Base-by-base conservation (phyloP, 805 yeast genomes). In the Kodamaea kaohsiungensis region DNA sequence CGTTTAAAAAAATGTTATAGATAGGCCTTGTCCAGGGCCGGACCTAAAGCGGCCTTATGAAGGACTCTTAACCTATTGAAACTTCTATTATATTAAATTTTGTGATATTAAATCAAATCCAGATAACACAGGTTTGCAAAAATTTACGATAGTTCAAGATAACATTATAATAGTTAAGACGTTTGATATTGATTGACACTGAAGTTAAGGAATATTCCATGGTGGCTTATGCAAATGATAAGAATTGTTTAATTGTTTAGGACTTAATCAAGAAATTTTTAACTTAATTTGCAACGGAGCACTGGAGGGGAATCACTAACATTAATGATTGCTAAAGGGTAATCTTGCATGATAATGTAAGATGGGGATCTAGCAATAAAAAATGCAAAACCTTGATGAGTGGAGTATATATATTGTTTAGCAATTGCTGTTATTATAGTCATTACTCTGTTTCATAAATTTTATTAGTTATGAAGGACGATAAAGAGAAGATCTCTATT, bases 401-500 rank as follows among this genome's bases (percentile, higher is more conserved):
- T 22, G 25, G 6, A 4, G 25, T 5, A 8, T 38, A 38, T 38
- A 38, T 38, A 38, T 38, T 7, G 42, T 7, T 15, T 2, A 8
- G 17, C 18, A 16, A 15, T 16, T 13, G 42, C 42, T 10, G 18
- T 3, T 38, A 5, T n/a, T 7, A 16, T 5, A 37, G 40, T 5
- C 13, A 17, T 3, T 22, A 22, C 25, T 22, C 25, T 22, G 5
- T 40, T 19, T 7, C 13, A 12, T 9, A 30, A 30, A 9, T 5
- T 9, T 30, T 30, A 9, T 30, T 9, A 30, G 13, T n/a, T 16
- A 15, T 16, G 45, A 40, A 40, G 19, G 45, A n/a, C n/a, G n/a
- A 40, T 17, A 48, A 48, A 38, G 51, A 48, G 16, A 51, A 46
- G 43, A 25, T 46, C 10, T 38, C 43, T 6, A 25, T 45, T 6